phyloP scores from a whole-genome alignment of 805 yeast genomes.

The Sugiyamaella valdiviana region DNA sequence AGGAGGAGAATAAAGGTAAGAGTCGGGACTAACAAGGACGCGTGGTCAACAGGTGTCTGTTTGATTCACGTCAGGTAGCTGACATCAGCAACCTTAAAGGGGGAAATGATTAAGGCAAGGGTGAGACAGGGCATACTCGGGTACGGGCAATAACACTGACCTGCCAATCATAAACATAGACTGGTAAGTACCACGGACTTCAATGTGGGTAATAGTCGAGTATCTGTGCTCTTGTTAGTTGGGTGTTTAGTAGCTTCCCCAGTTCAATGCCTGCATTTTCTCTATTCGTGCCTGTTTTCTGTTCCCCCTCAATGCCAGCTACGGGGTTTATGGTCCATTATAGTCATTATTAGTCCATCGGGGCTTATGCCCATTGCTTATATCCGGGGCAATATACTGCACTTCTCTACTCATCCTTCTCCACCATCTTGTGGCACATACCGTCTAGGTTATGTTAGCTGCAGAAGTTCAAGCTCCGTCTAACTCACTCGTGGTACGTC shows the following conservation, averaged over 20 bases:
- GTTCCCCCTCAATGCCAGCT: neutral
- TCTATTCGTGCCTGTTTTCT: too few relatives aligned
- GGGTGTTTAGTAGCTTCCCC: too few relatives aligned
- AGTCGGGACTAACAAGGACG: neutral
- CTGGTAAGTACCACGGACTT: neutral
- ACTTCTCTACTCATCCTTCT: neutral
- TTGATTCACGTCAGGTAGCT: neutral
- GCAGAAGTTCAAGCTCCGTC: neutral
- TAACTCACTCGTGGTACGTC: conserved; percentile 48
- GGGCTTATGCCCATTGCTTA: too few relatives aligned
- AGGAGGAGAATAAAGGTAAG: too few relatives aligned
- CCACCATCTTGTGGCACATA: conserved; percentile 41
- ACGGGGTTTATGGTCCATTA: neutral
- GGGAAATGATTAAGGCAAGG: neutral
- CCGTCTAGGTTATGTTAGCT: conserved; percentile 27
- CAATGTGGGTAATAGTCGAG: too few relatives aligned
- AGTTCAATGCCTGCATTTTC: too few relatives aligned
- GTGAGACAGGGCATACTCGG: too few relatives aligned
- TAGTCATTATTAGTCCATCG: neutral
- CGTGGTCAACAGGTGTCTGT: neutral
- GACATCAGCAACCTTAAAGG: neutral
- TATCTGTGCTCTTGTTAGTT: too few relatives aligned
- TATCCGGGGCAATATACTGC: neutral
- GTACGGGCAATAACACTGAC: neutral
- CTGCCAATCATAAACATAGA: neutral